A percentile compares a stretch with the other conserved stretches of the same genome.
Evolutionary conservation across 805 yeast species (phyloP).

Genomic region (Saccharomycopsis fibuligera): DNA sequence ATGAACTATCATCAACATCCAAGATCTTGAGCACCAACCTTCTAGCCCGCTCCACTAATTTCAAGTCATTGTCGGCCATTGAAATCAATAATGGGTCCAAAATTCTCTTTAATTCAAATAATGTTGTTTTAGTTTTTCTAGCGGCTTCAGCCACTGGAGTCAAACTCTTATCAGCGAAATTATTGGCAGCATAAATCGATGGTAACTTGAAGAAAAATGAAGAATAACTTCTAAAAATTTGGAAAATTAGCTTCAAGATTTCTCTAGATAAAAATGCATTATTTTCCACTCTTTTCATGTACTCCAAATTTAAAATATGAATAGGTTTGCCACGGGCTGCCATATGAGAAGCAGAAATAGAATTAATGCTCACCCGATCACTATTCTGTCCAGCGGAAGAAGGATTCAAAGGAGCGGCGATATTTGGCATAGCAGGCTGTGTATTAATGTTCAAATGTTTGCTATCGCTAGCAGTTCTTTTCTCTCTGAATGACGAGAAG

Average conservation of each 20-base stretch:
- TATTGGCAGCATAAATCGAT: conserved; percentile 7
- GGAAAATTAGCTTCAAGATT: conserved; percentile 18
- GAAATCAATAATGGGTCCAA: conserved; percentile 16
- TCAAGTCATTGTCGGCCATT: conserved; percentile 17
- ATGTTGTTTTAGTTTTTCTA: conserved; percentile 4
- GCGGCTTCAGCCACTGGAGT: conserved; percentile 5
- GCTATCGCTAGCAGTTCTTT: background rate
- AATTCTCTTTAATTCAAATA: conserved; percentile 13
- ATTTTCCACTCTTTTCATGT: conserved; percentile 16
- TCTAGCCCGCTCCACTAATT: conserved; percentile 17
- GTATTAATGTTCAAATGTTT: background rate
- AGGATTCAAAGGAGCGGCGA: background rate
- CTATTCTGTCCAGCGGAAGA: background rate
- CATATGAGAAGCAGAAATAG: background rate
- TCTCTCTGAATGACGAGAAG: conserved; percentile 6
- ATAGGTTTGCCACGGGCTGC: background rate
- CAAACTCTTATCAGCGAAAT: background rate
- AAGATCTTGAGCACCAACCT: conserved; percentile 13
- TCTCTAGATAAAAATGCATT: conserved; percentile 20
- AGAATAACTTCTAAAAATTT: conserved; percentile 13
- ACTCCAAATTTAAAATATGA: conserved; percentile 10
- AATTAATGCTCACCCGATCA: background rate
- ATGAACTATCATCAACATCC: conserved; percentile 13
- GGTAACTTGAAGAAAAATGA: conserved; percentile 18
- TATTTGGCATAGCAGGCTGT: background rate